Evolutionary conservation across 2,329 filamentous ascomycete species (phyloP).

Genomic region (Pseudophaeomoniella oleicola): DNA sequence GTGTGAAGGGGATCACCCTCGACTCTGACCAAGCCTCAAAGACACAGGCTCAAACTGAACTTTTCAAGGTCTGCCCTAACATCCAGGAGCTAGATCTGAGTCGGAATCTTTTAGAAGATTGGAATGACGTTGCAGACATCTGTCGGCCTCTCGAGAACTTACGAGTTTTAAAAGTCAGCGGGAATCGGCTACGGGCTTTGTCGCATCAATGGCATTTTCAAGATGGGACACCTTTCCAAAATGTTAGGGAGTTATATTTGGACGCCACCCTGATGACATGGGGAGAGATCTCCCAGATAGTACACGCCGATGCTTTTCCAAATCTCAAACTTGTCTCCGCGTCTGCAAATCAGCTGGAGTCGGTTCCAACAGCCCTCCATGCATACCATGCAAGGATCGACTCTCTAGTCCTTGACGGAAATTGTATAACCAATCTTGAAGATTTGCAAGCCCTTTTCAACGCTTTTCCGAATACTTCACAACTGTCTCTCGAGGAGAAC

Average conservation of each 20-base stretch:
- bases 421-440: slow-evolving; percentile 20
- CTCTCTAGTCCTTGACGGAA: slow-evolving; percentile 35
- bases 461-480: slow-evolving; percentile 35
- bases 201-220: neutral
- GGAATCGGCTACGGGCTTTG: slow-evolving; percentile 42
- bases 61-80: slow-evolving; percentile 41
- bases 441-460: slow-evolving; percentile 36
- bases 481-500: slow-evolving; percentile 59
- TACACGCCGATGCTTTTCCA: slow-evolving; percentile 5
- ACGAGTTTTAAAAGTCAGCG: slow-evolving; percentile 39
- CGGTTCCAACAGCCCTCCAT: neutral
- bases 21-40: slow-evolving; percentile 9
- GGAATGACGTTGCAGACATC: slow-evolving; percentile 54
- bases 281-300: neutral
- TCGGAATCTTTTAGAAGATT: slow-evolving; percentile 60
- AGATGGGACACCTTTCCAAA: slow-evolving; percentile 35
- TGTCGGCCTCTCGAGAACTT: slow-evolving; percentile 56
- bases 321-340: slow-evolving; percentile 8
- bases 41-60: slow-evolving; percentile 26
- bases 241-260: slow-evolving; percentile 41
- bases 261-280: slow-evolving; percentile 43
- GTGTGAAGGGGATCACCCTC: slow-evolving; percentile 32
- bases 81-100: slow-evolving; percentile 68
- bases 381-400: slow-evolving; percentile 25
- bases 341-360: slow-evolving; percentile 8